Conservation (phyloP, 306 rosid genomes). For the Nissolia schottii region DNA sequence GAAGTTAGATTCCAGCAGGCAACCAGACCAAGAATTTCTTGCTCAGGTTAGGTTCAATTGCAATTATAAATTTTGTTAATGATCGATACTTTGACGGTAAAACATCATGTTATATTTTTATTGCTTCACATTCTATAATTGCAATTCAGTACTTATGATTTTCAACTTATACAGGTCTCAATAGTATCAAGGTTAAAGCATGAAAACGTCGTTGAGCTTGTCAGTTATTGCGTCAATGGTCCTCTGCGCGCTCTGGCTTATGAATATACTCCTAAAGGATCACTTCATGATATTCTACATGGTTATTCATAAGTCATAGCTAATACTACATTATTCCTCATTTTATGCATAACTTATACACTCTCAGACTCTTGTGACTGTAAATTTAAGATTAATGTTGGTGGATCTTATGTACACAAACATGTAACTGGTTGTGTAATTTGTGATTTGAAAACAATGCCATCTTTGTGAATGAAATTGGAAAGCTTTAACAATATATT, state of each 20-base stretch:
- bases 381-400: neutral
- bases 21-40: constrained; percentile 69
- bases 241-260: constrained; percentile 67
- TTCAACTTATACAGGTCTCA: constrained; percentile 45
- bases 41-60: constrained; percentile 51
- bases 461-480: neutral
- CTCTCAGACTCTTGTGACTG: neutral
- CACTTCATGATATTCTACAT: constrained; percentile 76
- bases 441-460: neutral
- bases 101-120: neutral
- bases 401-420: neutral
- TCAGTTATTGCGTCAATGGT: constrained; percentile 67
- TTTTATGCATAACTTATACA: constrained; percentile 1
- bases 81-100: neutral
- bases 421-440: neutral
- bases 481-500: neutral
- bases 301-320: constrained; percentile 38
- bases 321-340: neutral
- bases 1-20: constrained; percentile 67
- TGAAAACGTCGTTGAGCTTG: constrained; percentile 63
- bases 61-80: neutral
- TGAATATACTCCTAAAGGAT: constrained; percentile 74
- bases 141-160: neutral
- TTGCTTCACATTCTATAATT: neutral
- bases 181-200: constrained; percentile 75